These are phyloP conservation scores for Thermothelomyces thermophilus DNA, from an alignment of 2,329 filamentous ascomycete species.

Conservation along the genomic window DNA sequence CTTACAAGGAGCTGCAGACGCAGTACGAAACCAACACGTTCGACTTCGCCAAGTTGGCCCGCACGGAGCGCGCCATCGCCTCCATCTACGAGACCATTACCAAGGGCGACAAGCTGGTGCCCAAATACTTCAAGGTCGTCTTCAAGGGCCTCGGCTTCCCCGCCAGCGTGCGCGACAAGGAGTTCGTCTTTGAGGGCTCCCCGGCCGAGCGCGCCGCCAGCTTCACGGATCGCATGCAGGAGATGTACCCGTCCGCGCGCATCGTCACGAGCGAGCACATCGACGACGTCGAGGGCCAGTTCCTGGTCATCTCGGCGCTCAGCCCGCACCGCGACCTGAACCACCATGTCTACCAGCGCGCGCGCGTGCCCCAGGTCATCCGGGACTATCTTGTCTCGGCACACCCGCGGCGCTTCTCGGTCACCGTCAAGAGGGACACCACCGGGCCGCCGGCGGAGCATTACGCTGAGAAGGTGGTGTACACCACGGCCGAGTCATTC, in stretches of 20 bases:
- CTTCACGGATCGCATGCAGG: constrained; percentile 88
- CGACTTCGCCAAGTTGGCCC: constrained; percentile 86
- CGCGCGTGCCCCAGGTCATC: constrained; percentile 74
- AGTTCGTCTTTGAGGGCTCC: constrained; percentile 84
- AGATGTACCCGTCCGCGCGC: constrained; percentile 79
- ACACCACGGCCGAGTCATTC: constrained; percentile 77
- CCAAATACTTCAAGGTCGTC: constrained; percentile 85
- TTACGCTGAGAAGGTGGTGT: constrained; percentile 76
- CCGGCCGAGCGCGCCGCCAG: constrained; percentile 68
- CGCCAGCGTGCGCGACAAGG: constrained; percentile 72
- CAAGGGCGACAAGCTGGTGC: constrained; percentile 69
- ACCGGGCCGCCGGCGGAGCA: constrained; percentile 64
- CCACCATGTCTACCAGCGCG: constrained; percentile 80
- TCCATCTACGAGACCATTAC: constrained; percentile 84
- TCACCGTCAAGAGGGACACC: constrained; percentile 65
- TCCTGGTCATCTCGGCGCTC: constrained; percentile 73
- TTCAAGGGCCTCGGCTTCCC: constrained; percentile 90
- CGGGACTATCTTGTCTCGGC: constrained; percentile 81
- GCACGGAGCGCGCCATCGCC: constrained; percentile 83
- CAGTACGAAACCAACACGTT: constrained; percentile 88
- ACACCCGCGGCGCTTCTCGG: constrained; percentile 70
- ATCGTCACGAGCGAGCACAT: constrained; percentile 63
- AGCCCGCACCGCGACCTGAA: constrained; percentile 73
- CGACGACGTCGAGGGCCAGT: constrained; percentile 86
- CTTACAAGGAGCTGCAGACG: constrained; percentile 83